phyloP scores from a whole-genome alignment of 2,329 filamentous ascomycete genomes.

The Rhexocercosporidium sp. region DNA sequence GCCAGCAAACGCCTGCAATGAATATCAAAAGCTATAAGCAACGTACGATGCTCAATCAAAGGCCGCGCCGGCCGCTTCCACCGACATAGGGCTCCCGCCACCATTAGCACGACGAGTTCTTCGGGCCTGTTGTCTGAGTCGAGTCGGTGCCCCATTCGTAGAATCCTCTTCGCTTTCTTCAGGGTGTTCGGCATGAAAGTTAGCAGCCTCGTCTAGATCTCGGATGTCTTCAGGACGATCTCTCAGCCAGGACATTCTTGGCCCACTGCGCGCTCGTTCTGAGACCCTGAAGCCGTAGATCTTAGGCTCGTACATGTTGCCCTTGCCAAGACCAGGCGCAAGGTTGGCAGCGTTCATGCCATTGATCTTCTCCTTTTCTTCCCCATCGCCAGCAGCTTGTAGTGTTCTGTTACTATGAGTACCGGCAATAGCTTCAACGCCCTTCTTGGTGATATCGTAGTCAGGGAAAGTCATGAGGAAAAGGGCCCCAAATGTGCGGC shows the following conservation, averaged over 20 bases:
- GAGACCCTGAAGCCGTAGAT: slow-evolving; percentile 98
- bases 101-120: slow-evolving; percentile 31
- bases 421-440: slow-evolving; percentile 60
- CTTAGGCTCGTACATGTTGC: slow-evolving; percentile 88
- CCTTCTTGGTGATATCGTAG: slow-evolving; percentile 81
- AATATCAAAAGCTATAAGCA: slow-evolving; percentile 9
- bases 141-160: slow-evolving; percentile 35
- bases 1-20: slow-evolving; percentile 19
- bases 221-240: slow-evolving; percentile 79
- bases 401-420: slow-evolving; percentile 42
- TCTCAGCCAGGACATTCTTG: slow-evolving; percentile 95
- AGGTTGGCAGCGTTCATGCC: slow-evolving; percentile 87
- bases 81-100: slow-evolving; percentile 41
- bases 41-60: slow-evolving; percentile 18
- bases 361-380: slow-evolving; percentile 67
- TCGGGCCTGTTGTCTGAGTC: slow-evolving; percentile 20
- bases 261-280: slow-evolving; percentile 86
- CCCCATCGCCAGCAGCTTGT: slow-evolving; percentile 48
- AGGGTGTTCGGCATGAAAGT: slow-evolving; percentile 57
- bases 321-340: slow-evolving; percentile 80
- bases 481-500: slow-evolving; percentile 93
- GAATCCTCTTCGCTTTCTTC: slow-evolving; percentile 60
- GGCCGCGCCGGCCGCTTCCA: slow-evolving; percentile 38
- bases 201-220: slow-evolving; percentile 80
- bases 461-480: slow-evolving; percentile 99